phyloP scores from a whole-genome alignment of 352 stramenopile genomes.

The Globisporangium solare region DNA sequence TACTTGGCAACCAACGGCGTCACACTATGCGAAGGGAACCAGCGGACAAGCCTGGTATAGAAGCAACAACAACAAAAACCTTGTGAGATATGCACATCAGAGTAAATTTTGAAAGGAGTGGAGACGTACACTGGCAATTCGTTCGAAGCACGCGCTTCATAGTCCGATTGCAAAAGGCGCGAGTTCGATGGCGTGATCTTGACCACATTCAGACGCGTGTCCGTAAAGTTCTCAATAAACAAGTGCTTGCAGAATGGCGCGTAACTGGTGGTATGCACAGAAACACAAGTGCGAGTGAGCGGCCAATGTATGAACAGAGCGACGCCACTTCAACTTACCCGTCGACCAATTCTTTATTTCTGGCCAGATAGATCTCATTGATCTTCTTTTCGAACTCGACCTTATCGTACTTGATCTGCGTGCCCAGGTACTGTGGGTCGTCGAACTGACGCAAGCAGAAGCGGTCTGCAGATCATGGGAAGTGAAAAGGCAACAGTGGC shows the following conservation, averaged over 20 bases:
- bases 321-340: constrained; percentile 29
- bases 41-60: constrained; percentile 56
- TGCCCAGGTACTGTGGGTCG: constrained; percentile 67
- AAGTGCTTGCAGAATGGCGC: constrained; percentile 99
- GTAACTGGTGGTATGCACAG: constrained; percentile 62
- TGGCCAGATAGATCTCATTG: constrained; percentile 74
- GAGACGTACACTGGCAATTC: constrained; percentile 90
- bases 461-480: constrained; percentile 31
- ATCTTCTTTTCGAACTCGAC: constrained; percentile 72
- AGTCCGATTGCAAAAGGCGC: constrained; percentile 89
- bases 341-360: constrained; percentile 62
- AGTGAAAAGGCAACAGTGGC: too few relatives aligned
- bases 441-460: constrained; percentile 87
- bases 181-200: constrained; percentile 93
- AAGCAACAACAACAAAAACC: neutral
- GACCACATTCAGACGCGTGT: constrained; percentile 84
- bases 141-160: constrained; percentile 91
- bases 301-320: neutral
- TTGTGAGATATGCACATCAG: neutral
- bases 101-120: neutral
- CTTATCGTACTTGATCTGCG: constrained; percentile 71
- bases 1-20: constrained; percentile 88
- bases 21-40: constrained; percentile 91
- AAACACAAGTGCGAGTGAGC: neutral
- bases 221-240: constrained; percentile 95